These are phyloP conservation scores for Calonectria pseudoreteaudii DNA, from an alignment of 2,329 filamentous ascomycete genomes.

Conservation along the genomic window DNA sequence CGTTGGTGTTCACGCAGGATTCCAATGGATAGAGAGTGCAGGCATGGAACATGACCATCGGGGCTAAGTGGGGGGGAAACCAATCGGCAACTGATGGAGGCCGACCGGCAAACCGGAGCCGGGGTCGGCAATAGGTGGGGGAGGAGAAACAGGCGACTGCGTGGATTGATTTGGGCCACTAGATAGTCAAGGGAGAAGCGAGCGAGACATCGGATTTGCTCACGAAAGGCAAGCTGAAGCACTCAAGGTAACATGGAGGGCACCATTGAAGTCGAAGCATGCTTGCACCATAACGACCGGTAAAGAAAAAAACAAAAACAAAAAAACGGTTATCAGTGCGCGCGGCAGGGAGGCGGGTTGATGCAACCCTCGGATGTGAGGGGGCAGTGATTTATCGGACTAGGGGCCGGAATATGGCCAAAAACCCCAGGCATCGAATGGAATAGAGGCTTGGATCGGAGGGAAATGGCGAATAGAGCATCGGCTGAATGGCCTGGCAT, in stretches of 20 bases:
- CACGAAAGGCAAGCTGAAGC: background rate
- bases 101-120: constrained; percentile 10
- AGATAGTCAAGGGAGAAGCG: background rate
- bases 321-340: constrained; percentile 2
- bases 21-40: constrained; percentile 4
- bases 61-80: constrained; percentile 7
- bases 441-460: background rate
- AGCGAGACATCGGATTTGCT: background rate
- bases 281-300: background rate
- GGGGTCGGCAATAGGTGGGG: constrained; percentile 18
- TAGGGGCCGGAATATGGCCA: background rate
- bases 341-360: background rate
- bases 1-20: background rate
- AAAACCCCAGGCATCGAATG: background rate
- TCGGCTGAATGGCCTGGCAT: background rate
- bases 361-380: constrained; percentile 1
- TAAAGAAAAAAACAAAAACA: background rate
- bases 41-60: constrained; percentile 1
- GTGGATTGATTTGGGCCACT: background rate
- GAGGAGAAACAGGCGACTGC: background rate
- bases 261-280: background rate
- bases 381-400: background rate
- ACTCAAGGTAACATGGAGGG: background rate
- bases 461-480: background rate
- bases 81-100: constrained; percentile 5